Evolutionary conservation across 1,284 basidiomycete genomes (phyloP), one percentile per base, ranked within the genome.

Genomic region (Ceratobasidium sp.): DNA sequence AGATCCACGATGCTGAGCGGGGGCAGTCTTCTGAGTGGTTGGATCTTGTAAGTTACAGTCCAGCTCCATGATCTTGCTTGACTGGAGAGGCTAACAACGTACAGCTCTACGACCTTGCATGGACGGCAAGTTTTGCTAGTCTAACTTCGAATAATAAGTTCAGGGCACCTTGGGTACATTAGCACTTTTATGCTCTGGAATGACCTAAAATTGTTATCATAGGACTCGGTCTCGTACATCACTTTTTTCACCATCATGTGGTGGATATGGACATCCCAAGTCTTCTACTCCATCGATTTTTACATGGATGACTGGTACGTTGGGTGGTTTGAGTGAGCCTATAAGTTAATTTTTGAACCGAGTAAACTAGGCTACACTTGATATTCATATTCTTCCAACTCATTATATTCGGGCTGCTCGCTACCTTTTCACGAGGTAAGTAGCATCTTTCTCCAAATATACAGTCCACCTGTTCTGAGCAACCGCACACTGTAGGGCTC

Each of bases 101-200:
- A 44, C 26, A 77, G 75, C 44, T 77, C 42, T 77, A 77, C n/a
- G 75, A 77, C n/a, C 53, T 77, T 1, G 64, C 75, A 1, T 77
- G 75, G 75, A 77, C 75, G 12, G 75, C 75, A 33, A 77, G 61
- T 3, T 77, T 77, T 28, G 28, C 75, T 12, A 77, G 51, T 20
- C 42, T 77, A 1, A 77, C 75, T 0, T 33, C 46, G 3, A 68
- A 60, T 33, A 42, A 58, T n/a, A 40, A 53, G 4, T 67, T 68
- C 20, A 55, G 26, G 13, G 39, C 56, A 5, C 23, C 13, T 9
- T 49, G 12, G 58, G 70, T 72, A 49, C 4, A 51, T 12, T 1
- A n/a, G 12, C 1, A 39, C 20, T 4, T 26, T 9, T n/a, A n/a
- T 28, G 20, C 42, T 0, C 20, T 20, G 26, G 1, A 5, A n/a